These are phyloP conservation scores for Pseudogymnoascus sp. DNA, from an alignment of 2,329 filamentous ascomycete species.

Conservation along the genomic window DNA sequence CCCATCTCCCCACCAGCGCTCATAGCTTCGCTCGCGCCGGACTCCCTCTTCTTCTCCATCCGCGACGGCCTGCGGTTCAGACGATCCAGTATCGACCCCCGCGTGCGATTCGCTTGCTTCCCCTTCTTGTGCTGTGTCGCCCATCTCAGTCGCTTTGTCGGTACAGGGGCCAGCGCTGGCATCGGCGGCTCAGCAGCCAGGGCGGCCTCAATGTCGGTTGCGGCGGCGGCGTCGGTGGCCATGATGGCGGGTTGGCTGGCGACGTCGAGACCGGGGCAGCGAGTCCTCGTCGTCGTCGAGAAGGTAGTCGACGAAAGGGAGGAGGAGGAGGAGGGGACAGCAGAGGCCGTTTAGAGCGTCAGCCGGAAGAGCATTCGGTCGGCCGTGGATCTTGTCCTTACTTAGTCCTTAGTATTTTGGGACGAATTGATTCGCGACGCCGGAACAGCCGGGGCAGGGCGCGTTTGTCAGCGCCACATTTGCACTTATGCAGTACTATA, in stretches of 20 bases:
- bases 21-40: constrained; percentile 28
- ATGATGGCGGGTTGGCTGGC: constrained; percentile 26
- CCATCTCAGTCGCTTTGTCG: constrained; percentile 82
- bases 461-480: constrained; percentile 8
- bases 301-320: neutral
- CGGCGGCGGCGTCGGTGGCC: constrained; percentile 2
- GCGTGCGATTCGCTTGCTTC: constrained; percentile 68
- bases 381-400: neutral
- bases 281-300: constrained; percentile 1
- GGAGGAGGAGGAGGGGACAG: neutral
- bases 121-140: constrained; percentile 79
- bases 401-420: neutral
- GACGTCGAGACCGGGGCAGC: constrained; percentile 21
- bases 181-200: constrained; percentile 17
- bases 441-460: constrained; percentile 2
- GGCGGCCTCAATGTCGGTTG: neutral
- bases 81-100: constrained; percentile 72
- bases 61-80: constrained; percentile 55
- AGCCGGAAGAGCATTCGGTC: neutral
- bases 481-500: neutral
- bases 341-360: neutral
- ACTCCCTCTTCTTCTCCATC: constrained; percentile 63
- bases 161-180: constrained; percentile 30
- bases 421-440: neutral
- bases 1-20: constrained; percentile 18